Evolutionary conservation across 2,329 filamentous ascomycete genomes (phyloP).

Genomic region (Fusarium compactum): DNA sequence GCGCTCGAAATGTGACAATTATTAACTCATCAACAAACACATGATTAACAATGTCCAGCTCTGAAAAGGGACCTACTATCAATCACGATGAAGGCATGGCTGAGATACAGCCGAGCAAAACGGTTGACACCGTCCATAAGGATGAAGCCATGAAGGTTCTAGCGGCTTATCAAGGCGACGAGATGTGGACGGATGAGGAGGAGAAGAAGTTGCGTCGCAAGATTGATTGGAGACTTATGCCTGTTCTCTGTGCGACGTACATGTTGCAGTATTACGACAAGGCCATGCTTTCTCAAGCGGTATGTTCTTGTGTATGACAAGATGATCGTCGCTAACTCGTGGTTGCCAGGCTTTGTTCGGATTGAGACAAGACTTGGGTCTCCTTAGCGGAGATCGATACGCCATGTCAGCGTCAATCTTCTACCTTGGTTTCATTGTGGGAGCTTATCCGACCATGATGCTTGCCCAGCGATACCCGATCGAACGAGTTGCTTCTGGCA

Average conservation of each 20-base stretch:
- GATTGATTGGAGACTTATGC: conserved; percentile 53
- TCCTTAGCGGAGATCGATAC: conserved; percentile 58
- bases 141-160: conserved; percentile 55
- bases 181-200: conserved; percentile 57
- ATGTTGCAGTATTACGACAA: conserved; percentile 64
- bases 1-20: conserved; percentile 1
- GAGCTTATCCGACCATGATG: conserved; percentile 58
- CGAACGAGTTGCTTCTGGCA: conserved; percentile 57
- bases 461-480: conserved; percentile 60
- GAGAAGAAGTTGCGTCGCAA: conserved; percentile 56
- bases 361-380: conserved; percentile 40
- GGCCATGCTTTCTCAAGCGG: conserved; percentile 66
- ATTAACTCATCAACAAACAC: background rate
- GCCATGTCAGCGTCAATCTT: conserved; percentile 60
- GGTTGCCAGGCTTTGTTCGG: conserved; percentile 34
- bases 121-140: conserved; percentile 38
- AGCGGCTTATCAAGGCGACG: conserved; percentile 55
- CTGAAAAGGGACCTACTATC: conserved; percentile 33
- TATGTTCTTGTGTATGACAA: conserved; percentile 37
- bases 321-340: background rate
- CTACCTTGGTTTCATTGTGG: conserved; percentile 62
- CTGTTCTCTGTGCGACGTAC: conserved; percentile 60
- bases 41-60: conserved; percentile 28
- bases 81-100: conserved; percentile 18
- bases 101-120: conserved; percentile 1